Conservation (phyloP, 257 asterid genomes). For the Ligustrum vulgare region DNA sequence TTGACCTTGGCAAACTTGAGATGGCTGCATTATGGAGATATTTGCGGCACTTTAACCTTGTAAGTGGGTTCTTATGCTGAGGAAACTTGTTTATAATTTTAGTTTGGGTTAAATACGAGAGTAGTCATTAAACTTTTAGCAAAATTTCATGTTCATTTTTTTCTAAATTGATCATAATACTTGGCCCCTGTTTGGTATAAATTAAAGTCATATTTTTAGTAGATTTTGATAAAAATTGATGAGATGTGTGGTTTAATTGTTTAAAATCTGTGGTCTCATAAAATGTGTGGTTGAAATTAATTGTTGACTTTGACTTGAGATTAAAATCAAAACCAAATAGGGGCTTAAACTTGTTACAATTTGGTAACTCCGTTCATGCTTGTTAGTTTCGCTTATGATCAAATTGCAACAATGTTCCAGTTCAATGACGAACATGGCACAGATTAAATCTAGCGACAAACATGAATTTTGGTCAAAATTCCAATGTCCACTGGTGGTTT, state of each 20-base stretch:
- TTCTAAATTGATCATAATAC: not conserved
- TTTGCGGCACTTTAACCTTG: slow-evolving; percentile 82
- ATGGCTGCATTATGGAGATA: slow-evolving; percentile 89
- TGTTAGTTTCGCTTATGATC: not conserved
- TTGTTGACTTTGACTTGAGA: no score
- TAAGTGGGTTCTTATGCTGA: slow-evolving; percentile 22
- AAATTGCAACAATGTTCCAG: not conserved
- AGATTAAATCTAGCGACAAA: not conserved
- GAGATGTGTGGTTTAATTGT: no score
- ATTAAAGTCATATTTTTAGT: no score
- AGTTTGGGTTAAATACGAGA: not conserved
- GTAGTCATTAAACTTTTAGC: not conserved
- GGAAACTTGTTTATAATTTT: no score
- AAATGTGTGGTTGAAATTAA: no score
- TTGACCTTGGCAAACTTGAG: slow-evolving; percentile 91
- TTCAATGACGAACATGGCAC: no score
- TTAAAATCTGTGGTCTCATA: no score
- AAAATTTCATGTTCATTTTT: no score
- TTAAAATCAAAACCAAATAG: no score
- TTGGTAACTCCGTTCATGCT: not conserved
- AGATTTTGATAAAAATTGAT: no score
- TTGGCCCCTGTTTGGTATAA: no score
- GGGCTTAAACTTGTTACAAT: not conserved
- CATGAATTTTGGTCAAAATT: not conserved
- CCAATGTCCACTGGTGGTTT: not conserved